These are phyloP conservation scores for Termitomyces sp. DNA, from an alignment of 1,284 basidiomycete genomes.

Conservation along the genomic window DNA sequence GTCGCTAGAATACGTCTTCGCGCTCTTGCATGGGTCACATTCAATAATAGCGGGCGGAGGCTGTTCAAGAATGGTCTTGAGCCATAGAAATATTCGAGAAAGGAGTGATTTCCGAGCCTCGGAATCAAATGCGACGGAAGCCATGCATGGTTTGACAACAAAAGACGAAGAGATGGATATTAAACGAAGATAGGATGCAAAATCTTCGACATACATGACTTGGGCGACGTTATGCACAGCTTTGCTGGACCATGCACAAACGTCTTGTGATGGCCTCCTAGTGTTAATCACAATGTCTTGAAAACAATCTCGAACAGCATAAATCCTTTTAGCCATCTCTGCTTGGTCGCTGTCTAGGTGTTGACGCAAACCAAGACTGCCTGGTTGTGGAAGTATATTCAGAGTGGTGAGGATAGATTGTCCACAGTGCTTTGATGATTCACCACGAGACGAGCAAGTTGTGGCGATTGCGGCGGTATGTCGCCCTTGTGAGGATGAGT, in stretches of 20 bases:
- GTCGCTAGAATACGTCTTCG: neutral
- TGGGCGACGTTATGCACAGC: conserved; percentile 22
- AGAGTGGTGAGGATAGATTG: conserved; percentile 30
- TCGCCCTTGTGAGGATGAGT: conserved; percentile 10
- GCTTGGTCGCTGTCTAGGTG: conserved; percentile 32
- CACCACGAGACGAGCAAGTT: conserved; percentile 11
- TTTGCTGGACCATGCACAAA: conserved; percentile 23
- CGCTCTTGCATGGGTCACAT: neutral
- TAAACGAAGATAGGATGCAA: conserved; percentile 18
- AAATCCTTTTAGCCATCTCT: conserved; percentile 43
- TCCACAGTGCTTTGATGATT: neutral
- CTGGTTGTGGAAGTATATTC: conserved; percentile 34
- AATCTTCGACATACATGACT: conserved; percentile 17
- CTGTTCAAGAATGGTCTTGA: conserved; percentile 4
- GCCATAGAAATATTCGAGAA: conserved; percentile 3
- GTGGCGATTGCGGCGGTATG: neutral
- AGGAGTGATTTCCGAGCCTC: neutral
- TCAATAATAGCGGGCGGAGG: neutral
- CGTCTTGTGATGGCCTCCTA: conserved; percentile 10
- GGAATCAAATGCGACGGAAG: neutral
- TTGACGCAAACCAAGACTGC: conserved; percentile 29
- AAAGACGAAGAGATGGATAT: conserved; percentile 5
- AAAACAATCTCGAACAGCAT: conserved; percentile 51
- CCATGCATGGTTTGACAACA: neutral
- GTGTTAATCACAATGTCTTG: conserved; percentile 37